Percentiles rank a stretch among this genome's conserved stretches.
Conservation (phyloP, 345 rosid species). For the Erucastrum elatum region DNA sequence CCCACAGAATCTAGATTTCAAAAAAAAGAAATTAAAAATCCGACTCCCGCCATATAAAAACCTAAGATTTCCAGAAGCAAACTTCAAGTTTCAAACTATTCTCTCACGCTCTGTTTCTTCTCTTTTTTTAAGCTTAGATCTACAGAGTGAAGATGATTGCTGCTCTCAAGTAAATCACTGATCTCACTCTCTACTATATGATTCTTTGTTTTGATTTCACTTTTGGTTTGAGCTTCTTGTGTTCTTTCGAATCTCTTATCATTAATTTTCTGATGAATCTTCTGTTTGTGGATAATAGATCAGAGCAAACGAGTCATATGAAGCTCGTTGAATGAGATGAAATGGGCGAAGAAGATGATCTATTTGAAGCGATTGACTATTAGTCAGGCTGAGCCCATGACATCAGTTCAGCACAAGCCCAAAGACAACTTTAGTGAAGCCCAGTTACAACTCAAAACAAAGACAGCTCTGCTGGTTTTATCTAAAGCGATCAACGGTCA, state of each 20-base stretch:
- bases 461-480: too few relatives aligned
- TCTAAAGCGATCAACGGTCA: too few relatives aligned
- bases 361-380: conserved; percentile 70
- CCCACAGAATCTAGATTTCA: too few relatives aligned
- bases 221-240: not conserved
- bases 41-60: too few relatives aligned
- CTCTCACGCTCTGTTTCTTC: too few relatives aligned
- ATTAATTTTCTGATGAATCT: conserved; percentile 3
- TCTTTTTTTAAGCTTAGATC: not conserved
- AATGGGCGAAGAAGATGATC: conserved; percentile 64
- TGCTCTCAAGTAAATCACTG: conserved; percentile 61
- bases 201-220: conserved; percentile 4
- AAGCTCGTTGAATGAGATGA: conserved; percentile 78
- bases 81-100: too few relatives aligned
- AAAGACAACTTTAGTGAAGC: too few relatives aligned
- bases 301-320: conserved; percentile 66
- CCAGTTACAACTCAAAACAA: too few relatives aligned
- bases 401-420: too few relatives aligned
- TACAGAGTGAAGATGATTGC: conserved; percentile 56
- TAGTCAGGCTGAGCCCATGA: too few relatives aligned
- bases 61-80: too few relatives aligned
- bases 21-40: too few relatives aligned
- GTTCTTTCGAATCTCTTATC: conserved; percentile 1
- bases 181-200: conserved; percentile 6
- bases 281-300: conserved; percentile 41